Conservation (phyloP, 768 basidiomycete genomes). For the Hypholoma sublateritium region DNA sequence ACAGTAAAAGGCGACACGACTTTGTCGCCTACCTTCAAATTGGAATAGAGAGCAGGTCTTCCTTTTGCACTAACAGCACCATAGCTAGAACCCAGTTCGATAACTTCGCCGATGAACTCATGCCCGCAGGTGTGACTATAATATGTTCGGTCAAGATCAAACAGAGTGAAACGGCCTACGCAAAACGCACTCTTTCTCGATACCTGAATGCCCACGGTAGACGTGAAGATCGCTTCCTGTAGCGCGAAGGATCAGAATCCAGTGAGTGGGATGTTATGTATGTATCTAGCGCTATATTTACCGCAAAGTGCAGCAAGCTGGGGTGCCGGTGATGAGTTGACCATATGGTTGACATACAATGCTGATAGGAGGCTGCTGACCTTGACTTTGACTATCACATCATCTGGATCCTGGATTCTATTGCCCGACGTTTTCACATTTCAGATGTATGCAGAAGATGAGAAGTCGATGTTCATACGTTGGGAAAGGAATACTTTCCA, state of each 20-base stretch:
- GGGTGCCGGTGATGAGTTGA: background rate
- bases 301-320: slow-evolving; percentile 71
- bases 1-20: slow-evolving; percentile 80
- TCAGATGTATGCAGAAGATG: background rate
- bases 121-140: slow-evolving; percentile 70
- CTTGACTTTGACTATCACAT: slow-evolving; percentile 75
- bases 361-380: slow-evolving; percentile 30
- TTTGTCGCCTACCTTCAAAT: slow-evolving; percentile 68
- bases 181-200: slow-evolving; percentile 49
- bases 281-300: slow-evolving; percentile 3
- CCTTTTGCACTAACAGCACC: slow-evolving; percentile 33
- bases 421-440: background rate
- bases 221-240: slow-evolving; percentile 71
- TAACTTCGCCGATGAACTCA: slow-evolving; percentile 74
- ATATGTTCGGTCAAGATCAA: background rate
- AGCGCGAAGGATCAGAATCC: background rate
- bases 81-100: slow-evolving; percentile 65
- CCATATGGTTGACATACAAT: background rate
- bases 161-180: background rate
- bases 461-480: slow-evolving; percentile 24
- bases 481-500: slow-evolving; percentile 63
- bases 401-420: slow-evolving; percentile 72
- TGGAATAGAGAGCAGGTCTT: slow-evolving; percentile 63
- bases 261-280: no score
- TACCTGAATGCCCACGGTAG: slow-evolving; percentile 63